Percentiles rank a stretch among this genome's conserved stretches.
These are phyloP conservation scores for Thielaviopsis musarum DNA, from an alignment of 2,329 filamentous ascomycete genomes.

Conservation along the genomic window DNA sequence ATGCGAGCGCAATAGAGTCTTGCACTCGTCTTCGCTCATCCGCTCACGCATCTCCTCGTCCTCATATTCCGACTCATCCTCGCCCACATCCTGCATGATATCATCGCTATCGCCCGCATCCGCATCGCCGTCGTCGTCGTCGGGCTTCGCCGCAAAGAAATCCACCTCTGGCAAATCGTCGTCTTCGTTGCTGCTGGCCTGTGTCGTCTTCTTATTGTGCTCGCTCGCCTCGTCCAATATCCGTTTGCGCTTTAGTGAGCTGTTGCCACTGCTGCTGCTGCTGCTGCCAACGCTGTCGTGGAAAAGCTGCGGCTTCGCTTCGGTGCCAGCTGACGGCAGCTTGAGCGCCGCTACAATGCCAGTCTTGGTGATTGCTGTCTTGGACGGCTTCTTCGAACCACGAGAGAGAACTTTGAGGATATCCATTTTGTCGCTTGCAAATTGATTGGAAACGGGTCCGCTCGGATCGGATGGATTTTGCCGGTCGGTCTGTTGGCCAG, in stretches of 20 bases:
- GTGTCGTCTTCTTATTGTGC: conserved; percentile 19
- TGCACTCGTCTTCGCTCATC: conserved; percentile 53
- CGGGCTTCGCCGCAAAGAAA: conserved; percentile 38
- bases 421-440: conserved; percentile 36
- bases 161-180: conserved; percentile 32
- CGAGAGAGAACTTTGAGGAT: conserved; percentile 57
- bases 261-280: too few species aligned
- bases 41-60: conserved; percentile 13
- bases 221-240: conserved; percentile 18
- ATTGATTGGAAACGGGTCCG: too few species aligned
- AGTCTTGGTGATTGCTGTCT: conserved; percentile 17
- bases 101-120: conserved; percentile 13
- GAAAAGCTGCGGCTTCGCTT: conserved; percentile 52
- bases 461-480: too few species aligned
- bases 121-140: conserved; percentile 13
- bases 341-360: conserved; percentile 22
- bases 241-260: conserved; percentile 29
- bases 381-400: conserved; percentile 42
- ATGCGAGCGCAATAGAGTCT: conserved; percentile 58
- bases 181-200: background rate
- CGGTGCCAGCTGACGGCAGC: conserved; percentile 47
- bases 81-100: conserved; percentile 14
- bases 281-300: conserved; percentile 33
- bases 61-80: conserved; percentile 15
- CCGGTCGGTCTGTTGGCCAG: too few species aligned